phyloP scores from a whole-genome alignment of 2,329 filamentous ascomycete genomes.

The Colletotrichum simmondsii region DNA sequence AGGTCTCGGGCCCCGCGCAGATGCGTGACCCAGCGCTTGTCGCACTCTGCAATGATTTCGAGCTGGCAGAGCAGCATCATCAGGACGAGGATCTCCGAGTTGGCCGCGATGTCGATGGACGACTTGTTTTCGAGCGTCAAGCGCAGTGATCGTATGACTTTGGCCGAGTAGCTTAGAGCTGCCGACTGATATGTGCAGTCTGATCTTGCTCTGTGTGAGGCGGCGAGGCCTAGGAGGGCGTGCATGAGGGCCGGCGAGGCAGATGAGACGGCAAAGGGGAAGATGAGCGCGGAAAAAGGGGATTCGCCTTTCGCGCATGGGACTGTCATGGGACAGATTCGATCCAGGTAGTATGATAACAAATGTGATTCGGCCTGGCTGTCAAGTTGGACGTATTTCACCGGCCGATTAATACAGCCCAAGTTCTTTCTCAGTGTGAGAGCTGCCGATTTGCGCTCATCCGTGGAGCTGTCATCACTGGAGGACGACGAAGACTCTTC shows the following conservation, averaged over 20 bases:
- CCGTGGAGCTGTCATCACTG: slow-evolving; percentile 14
- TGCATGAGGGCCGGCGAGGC: slow-evolving; percentile 33
- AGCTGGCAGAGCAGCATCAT: slow-evolving; percentile 36
- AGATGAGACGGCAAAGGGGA: slow-evolving; percentile 33
- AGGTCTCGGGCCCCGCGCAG: slow-evolving; percentile 54
- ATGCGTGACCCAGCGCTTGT: slow-evolving; percentile 55
- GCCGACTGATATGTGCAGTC: slow-evolving; percentile 20
- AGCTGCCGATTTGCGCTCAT: slow-evolving; percentile 9
- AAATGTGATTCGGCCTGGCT: slow-evolving; percentile 23
- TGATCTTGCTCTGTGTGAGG: slow-evolving; percentile 31
- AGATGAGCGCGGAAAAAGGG: slow-evolving; percentile 32
- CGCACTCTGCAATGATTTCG: slow-evolving; percentile 45
- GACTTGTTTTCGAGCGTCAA: slow-evolving; percentile 15
- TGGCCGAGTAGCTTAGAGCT: slow-evolving; percentile 32
- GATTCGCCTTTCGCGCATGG: slow-evolving; percentile 27
- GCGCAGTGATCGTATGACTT: slow-evolving; percentile 32
- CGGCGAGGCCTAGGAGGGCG: slow-evolving; percentile 33
- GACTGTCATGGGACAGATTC: slow-evolving; percentile 33
- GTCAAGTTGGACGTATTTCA: slow-evolving; percentile 22
- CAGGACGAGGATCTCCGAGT: slow-evolving; percentile 32
- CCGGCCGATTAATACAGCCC: slow-evolving; percentile 3
- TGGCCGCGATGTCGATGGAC: slow-evolving; percentile 21
- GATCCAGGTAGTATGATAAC: slow-evolving; percentile 32
- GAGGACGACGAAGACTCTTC: slow-evolving; percentile 15
- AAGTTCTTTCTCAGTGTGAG: slow-evolving; percentile 19